Base-by-base conservation (phyloP, 495 filamentous ascomycete genomes). In the Copromyces sp. region DNA sequence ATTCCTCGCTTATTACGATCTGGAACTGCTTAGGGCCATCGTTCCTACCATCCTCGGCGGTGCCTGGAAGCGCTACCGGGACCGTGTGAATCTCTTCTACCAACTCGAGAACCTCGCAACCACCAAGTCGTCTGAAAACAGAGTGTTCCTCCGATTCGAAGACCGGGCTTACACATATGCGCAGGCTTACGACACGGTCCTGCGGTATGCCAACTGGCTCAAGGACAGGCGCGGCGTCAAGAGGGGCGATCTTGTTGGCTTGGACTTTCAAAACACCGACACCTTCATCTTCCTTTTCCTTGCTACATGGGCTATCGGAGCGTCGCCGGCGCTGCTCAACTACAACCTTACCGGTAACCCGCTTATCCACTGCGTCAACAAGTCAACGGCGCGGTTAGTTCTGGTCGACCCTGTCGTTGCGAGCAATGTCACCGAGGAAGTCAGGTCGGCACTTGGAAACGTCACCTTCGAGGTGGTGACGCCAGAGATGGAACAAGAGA, bases 251-350 rank as follows among this genome's bases (percentile, higher is more conserved):
- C 88, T 98, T 68, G 92, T 99, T 3, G 95, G 94, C 0, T 85
- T 99, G 77, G 89, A 97, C 80, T 92, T 94, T 75, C 92, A 91
- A 83, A 99, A 99, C 77, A 92, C 89, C 35, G 90, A 93, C 16
- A 87, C 87, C 6, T 95, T 94, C 77, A 75, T 97, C 12, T 96
- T 97, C 82, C 72, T 97, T n/a, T 87, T 89, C 83, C 84, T 97
- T 32, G 95, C 91, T 0, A 81, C 98, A 39, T 98, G 95, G 94
- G 89, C 90, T 20, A 89, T 98, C 47, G 95, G 95, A 0, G 94
- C 93, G 0, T 88, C 87, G 37, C 94, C 95, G n/a, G 95, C 95
- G 0, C 92, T 96, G 73, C 92, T 99, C 82, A 99, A 99, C 80
- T 97, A 95, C 81, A 98, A 98, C 76, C 80, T 98, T 61, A 84